Percentiles rank a stretch among this genome's conserved stretches.
Conservation (phyloP, 371 early-diverging fungal genomes). For the Rhizopus sp. region DNA sequence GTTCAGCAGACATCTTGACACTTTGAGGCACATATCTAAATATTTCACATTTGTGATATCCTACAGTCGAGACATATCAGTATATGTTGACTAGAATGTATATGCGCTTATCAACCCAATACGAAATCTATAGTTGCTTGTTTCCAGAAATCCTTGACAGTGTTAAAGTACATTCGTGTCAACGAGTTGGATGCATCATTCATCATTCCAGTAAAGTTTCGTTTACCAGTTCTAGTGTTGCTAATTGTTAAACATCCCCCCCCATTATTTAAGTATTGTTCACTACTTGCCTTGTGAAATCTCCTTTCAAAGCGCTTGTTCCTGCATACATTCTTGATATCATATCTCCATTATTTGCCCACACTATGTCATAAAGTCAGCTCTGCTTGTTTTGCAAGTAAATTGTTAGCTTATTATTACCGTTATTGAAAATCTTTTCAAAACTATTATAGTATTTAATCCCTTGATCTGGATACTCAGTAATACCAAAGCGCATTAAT, state of each 20-base stretch:
- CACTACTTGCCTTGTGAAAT: constrained; percentile 56
- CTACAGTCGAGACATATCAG: constrained; percentile 3
- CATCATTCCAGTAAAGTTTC: constrained; percentile 71
- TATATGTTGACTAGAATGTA: not conserved
- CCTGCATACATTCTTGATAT: constrained; percentile 69
- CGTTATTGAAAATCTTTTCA: constrained; percentile 62
- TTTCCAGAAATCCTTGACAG: constrained; percentile 67
- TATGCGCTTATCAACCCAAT: constrained; percentile 26
- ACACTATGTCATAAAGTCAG: constrained; percentile 29
- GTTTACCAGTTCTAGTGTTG: constrained; percentile 57
- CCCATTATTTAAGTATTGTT: no score
- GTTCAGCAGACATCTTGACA: constrained; percentile 52
- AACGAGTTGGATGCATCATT: constrained; percentile 76
- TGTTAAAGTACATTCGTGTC: constrained; percentile 72
- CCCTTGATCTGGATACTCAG: constrained; percentile 63
- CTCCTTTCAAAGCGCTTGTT: constrained; percentile 74
- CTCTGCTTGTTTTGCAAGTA: not conserved
- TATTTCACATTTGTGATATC: constrained; percentile 51
- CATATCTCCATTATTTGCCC: constrained; percentile 73
- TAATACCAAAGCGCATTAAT: constrained; percentile 67
- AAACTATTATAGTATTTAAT: constrained; percentile 60
- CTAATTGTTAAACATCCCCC: not conserved
- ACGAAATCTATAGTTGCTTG: constrained; percentile 54
- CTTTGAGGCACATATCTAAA: constrained; percentile 50
- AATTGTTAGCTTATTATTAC: constrained; percentile 20